Evolutionary conservation across 768 basidiomycete species (phyloP), one percentile per base, ranked within the genome.

Genomic region (Tephrocybe sp.): DNA sequence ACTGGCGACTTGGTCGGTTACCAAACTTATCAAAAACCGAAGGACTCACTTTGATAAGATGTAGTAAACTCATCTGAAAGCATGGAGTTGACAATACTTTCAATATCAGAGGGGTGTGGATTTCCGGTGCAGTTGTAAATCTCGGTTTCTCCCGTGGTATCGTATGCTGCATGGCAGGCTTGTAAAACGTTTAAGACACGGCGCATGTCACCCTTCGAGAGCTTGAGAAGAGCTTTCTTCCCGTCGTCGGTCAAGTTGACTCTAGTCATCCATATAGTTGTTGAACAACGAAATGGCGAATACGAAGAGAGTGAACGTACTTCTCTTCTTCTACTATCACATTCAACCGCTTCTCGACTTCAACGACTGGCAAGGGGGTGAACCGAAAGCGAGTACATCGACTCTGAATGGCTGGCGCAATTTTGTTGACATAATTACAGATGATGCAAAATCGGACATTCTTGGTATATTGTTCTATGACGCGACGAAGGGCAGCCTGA

Each of bases 391-490:
- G 80, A 5, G 97, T 99, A 71, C 97, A 98, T 44, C 97, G 89
- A 69, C 93, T 97, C 70, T 99, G 97, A 44, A 99, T 97, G 31
- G 97, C 97, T 2, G 97, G 97, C 1, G 88, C 85, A 62, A 99
- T 98, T 69, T 98, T 98, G 80, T 98, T 98, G 67, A 98, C 97
- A 61, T 99, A 99, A 71, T 99, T 99, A 78, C 97, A 98, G 52
- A 99, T 96, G 62, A 99, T 99, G 71, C 97, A 99, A 69, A 99
- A 99, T 34, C 97, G 86, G 58, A 98, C 97, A 62, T 98, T 98
- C 71, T 88, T 92, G 16, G 97, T 99, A 68, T 97, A 98, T 58
- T 97, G 95, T 68, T 99, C 97, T 58, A 99, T 98, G 32, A 98
- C 89, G 61, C 97, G 88, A 23, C 97, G 89, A 26, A 99, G 81